Base-by-base conservation (phyloP, 345 rosid species). In the Pistacia integerrima region DNA sequence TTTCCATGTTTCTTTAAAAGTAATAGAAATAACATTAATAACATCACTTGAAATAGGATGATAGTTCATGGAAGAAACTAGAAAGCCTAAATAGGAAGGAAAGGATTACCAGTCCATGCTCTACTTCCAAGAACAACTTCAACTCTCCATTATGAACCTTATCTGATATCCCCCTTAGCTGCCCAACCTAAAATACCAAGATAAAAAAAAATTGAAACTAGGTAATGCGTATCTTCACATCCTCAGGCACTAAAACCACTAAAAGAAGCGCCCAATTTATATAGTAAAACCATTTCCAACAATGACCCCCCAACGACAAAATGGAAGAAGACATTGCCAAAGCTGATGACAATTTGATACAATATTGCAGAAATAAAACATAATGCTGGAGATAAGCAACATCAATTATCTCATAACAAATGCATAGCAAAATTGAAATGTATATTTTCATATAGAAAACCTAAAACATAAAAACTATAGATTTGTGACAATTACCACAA, bases 51-150 rank as follows among this genome's bases (percentile, higher is more conserved):
- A 41, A 41, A 41, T 41, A 8, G 48, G 63, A 64, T 73, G 35
- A 71, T 33, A 44, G n/a, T 11, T 12, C 30, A 69, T 18, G 18
- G 36, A 14, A 59, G 67, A 66, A 33, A 44, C 55, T 5, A 44
- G n/a, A 41, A 63, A 10, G 54, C 17, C 18, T 49, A 46, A 44
- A 66, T 56, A 61, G 10, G 11, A 12, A 65, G 41, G 74, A 73
- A 35, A 72, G 78, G n/a, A 74, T 70, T 87, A 91, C 96, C 90
- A 35, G 88, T 48, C 93, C 93, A 33, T 78, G 74, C 78, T 85
- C 97, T n/a, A 89, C 88, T 86, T 91, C 93, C 83, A 91, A 81
- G 83, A 87, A 90, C 77, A 91, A 73, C 77, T 88, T 91, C 61
- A 91, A 67, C 62, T 90, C 97, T 3, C 91, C 89, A 78, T 81